phyloP scores from a whole-genome alignment of 2,329 filamentous ascomycete genomes.

The Clarireedia sp. region DNA sequence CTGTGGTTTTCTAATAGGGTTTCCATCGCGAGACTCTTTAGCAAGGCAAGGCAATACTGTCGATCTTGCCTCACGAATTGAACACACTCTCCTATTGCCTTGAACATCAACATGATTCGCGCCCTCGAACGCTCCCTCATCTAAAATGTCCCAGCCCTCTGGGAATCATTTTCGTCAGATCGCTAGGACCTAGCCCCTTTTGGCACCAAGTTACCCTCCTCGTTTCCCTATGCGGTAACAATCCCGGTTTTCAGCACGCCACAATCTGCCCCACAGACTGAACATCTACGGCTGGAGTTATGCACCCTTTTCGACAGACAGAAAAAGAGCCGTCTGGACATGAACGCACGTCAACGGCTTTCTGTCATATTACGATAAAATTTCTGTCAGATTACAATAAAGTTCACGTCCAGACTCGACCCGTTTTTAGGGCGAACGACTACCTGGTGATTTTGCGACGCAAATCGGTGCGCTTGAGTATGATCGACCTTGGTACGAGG shows the following conservation, averaged over 20 bases:
- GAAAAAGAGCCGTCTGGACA: not conserved
- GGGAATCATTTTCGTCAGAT: too few species aligned
- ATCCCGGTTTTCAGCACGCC: conserved; percentile 7
- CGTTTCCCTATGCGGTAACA: conserved; percentile 5
- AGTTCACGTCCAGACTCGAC: not conserved
- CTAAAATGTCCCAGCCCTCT: too few species aligned
- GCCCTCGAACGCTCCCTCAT: too few species aligned
- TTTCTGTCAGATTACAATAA: not conserved
- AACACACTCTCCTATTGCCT: too few species aligned
- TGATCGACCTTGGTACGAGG: not conserved
- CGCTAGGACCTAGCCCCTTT: not conserved
- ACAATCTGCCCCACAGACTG: not conserved
- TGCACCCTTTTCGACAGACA: not conserved
- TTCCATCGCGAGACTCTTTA: too few species aligned
- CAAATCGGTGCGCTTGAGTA: not conserved
- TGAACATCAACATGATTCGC: too few species aligned
- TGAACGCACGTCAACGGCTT: not conserved
- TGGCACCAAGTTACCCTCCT: conserved; percentile 1
- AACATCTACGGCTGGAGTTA: not conserved
- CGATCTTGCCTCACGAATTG: too few species aligned
- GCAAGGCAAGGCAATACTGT: too few species aligned
- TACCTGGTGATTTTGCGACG: not conserved
- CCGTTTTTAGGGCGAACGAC: not conserved
- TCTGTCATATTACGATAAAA: too few species aligned
- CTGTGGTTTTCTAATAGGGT: too few species aligned